phyloP scores from a whole-genome alignment of 495 filamentous ascomycete genomes.

The Talaromyces thailandensis region DNA sequence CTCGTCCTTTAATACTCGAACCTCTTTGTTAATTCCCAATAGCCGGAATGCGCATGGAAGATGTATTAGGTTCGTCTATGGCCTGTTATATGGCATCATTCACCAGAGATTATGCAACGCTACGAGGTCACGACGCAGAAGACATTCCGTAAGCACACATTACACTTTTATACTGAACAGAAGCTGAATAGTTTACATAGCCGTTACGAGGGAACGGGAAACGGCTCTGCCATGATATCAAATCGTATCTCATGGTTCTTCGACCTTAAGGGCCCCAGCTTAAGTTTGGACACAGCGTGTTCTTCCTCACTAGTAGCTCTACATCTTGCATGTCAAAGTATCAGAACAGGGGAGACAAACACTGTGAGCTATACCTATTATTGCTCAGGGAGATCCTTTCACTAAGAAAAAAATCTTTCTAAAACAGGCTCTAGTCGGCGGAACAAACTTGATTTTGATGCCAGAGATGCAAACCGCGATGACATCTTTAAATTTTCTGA shows the following conservation, averaged over 20 bases:
- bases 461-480: slow-evolving; percentile 16
- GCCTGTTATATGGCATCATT: slow-evolving; percentile 18
- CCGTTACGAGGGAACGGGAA: slow-evolving; percentile 24
- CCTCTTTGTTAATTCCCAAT: neutral
- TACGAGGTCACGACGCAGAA: slow-evolving; percentile 6
- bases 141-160: neutral
- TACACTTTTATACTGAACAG: neutral
- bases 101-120: slow-evolving; percentile 29
- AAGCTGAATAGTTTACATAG: neutral
- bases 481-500: slow-evolving; percentile 13
- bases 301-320: slow-evolving; percentile 23
- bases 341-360: slow-evolving; percentile 21
- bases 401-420: neutral
- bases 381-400: neutral
- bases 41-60: slow-evolving; percentile 23
- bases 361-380: neutral
- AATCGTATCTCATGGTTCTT: slow-evolving; percentile 30
- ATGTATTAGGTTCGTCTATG: slow-evolving; percentile 26
- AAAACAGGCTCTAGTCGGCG: slow-evolving; percentile 23
- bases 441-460: slow-evolving; percentile 20
- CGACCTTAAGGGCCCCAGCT: slow-evolving; percentile 26
- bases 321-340: slow-evolving; percentile 26
- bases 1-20: neutral
- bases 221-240: slow-evolving; percentile 26
- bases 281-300: slow-evolving; percentile 36